Evolutionary conservation across 1,284 basidiomycete genomes (phyloP), one percentile per base, ranked within the genome.

Genomic region (Cutaneotrichosporon arboriforme): DNA sequence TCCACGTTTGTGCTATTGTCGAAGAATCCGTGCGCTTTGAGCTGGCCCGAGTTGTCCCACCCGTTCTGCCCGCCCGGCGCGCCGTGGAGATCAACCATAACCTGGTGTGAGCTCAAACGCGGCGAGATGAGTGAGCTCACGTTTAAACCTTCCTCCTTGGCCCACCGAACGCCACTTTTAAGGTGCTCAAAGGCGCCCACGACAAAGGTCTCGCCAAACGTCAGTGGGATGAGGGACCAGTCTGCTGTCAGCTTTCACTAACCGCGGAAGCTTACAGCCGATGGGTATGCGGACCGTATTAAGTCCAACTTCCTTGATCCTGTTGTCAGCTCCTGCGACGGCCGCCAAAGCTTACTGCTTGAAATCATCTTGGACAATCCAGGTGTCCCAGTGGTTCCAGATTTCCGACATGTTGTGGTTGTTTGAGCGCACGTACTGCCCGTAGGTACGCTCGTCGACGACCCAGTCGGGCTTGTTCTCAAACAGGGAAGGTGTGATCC

Each of bases 231-330:
- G 10, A 73, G 36, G 1, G 70, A 71, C 73, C 73, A 75, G 50
- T 60, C 71, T 72, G 50, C 12, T n/a, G 46, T 51, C 26, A 90
- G 47, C 45, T 15, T n/a, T 12, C 1, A 8, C 4, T 13, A 38
- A n/a, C 15, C 36, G 35, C 8, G 20, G 14, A 17, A 23, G 36
- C 47, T 49, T 38, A 54, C 49, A 70, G 14, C 70, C 70, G 58
- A 96, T 87, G 3, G 91, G 91, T 37, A 96, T 76, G 36, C 91
- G 81, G 55, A 89, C 86, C 66, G 88, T 86, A 64, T 85, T 88
- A 48, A 89, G 75, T 1, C 87, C 86, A 33, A 84, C 85, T 22
- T 69, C 87, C n/a, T 88, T 89, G 49, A 96, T 93, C 68, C 87
- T 77, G 21, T 85, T 2, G 86, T 31, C 26, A 46, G 34, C 4